A percentile compares a stretch with the other conserved stretches of the same genome.
Conservation (phyloP, 768 basidiomycete genomes). For the Kondoa malvinella region DNA sequence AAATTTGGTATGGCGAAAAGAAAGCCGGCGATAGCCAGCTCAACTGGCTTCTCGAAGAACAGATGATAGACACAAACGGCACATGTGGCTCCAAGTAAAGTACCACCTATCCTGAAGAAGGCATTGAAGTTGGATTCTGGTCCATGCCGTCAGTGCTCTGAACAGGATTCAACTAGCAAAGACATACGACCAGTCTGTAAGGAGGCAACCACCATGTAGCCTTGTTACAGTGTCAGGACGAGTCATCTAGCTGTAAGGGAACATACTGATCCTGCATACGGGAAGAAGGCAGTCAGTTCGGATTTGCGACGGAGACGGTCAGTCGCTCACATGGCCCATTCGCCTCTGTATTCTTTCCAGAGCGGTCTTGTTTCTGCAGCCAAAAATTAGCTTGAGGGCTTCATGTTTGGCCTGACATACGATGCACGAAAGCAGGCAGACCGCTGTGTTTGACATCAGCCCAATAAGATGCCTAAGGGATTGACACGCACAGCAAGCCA, state of each 20-base stretch:
- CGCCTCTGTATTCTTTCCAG: conserved; percentile 69
- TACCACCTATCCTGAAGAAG: conserved; percentile 15
- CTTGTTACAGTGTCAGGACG: background rate
- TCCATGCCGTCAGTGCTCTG: background rate
- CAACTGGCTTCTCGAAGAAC: conserved; percentile 56
- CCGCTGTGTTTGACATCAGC: no score
- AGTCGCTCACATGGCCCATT: conserved; percentile 97
- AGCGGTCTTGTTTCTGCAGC: conserved; percentile 37
- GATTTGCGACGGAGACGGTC: no score
- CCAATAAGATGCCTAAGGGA: no score
- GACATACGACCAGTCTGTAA: conserved; percentile 79
- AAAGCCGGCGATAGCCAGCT: conserved; percentile 69
- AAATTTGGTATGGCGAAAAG: conserved; percentile 86
- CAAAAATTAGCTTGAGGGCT: no score
- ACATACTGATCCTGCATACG: no score
- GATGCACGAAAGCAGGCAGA: conserved; percentile 58
- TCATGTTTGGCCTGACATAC: no score
- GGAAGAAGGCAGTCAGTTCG: no score
- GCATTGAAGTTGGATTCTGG: conserved; percentile 8
- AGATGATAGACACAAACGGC: conserved; percentile 55
- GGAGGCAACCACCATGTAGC: conserved; percentile 82
- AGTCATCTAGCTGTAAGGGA: conserved; percentile 36
- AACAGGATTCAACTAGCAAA: conserved; percentile 66
- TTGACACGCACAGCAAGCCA: no score
- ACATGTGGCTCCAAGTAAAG: conserved; percentile 49